Base-by-base conservation (phyloP, 345 rosid genomes). In the Turritis glabra region DNA sequence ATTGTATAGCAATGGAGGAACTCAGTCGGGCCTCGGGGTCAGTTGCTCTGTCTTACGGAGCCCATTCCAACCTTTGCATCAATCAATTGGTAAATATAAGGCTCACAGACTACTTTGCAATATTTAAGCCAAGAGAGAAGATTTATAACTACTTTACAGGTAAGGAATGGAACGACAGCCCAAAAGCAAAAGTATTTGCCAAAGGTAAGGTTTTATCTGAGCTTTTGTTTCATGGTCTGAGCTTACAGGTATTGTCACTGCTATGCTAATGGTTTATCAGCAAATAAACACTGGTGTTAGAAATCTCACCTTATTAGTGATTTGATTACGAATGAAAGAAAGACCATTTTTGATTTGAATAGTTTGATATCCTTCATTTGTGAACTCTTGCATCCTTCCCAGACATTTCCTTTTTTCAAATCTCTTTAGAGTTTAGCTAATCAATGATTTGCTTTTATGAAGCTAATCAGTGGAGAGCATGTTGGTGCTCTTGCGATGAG, bases 401-500 rank as follows among this genome's bases (percentile, higher is more conserved):
- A 51, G 8, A 37, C 67, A 6, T 18, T 40, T 46, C 18, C 3
- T 7, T 55, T 7, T 55, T 19, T 48, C 9, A 58, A 43, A 38
- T 59, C 3, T 50, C 22, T 1, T 65, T 5, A 25, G 50, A 33
- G 18, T 59, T 51, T 67, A 30, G 69, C 53, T 77, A 52, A 73
- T 40, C 33, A 41, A 33, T 73, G 64, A 22, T 70, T 66, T 75
- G 17, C 69, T 82, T 33, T 73, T 75, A 70, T 80, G 81, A 82
- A 94, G 98, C 98, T 91, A 64, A 89, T 94, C 81, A 89, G 93
- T 29, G 98, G 98, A 71, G 98, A 94, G 84, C 93, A 91, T 72
- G 80, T 91, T 14, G 98, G 98, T 77, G 98, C 97, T 72, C 96
- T 94, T 77, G 96, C 98, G 12, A 94, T 91, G 97, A 94, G 97